phyloP scores from a whole-genome alignment of 2,329 filamentous ascomycete species.

The Nemania bipapillata region DNA sequence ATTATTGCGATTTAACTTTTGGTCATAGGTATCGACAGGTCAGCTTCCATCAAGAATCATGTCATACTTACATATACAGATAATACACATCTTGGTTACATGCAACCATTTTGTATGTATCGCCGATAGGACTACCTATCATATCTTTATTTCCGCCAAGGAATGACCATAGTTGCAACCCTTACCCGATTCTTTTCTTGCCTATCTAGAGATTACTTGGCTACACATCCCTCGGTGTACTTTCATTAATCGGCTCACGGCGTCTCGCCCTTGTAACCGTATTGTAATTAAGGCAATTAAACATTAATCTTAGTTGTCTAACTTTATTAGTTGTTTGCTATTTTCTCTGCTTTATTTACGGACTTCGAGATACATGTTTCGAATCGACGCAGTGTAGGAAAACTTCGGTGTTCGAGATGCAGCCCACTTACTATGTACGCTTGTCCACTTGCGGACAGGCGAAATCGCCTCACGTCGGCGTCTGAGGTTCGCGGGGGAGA shows the following conservation, averaged over 20 bases:
- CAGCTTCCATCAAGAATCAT: too few species aligned
- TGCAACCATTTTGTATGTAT: too few species aligned
- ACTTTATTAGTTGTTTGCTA: not conserved
- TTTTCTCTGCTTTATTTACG: not conserved
- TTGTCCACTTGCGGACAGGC: not conserved
- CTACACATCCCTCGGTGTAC: not conserved
- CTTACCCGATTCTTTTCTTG: not conserved
- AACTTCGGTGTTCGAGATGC: not conserved
- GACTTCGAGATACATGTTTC: not conserved
- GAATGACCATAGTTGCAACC: not conserved
- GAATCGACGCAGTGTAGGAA: not conserved
- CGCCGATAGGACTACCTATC: too few species aligned
- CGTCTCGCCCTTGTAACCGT: slow-evolving; percentile 1
- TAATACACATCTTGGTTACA: not conserved
- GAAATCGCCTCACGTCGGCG: slow-evolving; percentile 20
- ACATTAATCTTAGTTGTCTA: not conserved
- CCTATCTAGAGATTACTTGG: not conserved
- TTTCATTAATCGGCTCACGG: not conserved
- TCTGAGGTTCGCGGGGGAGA: slow-evolving; percentile 13
- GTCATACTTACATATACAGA: not conserved
- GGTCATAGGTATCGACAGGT: too few species aligned
- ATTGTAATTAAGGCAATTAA: not conserved
- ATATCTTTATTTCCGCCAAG: not conserved
- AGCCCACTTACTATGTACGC: not conserved
- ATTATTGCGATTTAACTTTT: slow-evolving; percentile 3